Evolutionary conservation across 805 yeast species (phyloP).

Genomic region (Jamesozyma spencerorum): DNA sequence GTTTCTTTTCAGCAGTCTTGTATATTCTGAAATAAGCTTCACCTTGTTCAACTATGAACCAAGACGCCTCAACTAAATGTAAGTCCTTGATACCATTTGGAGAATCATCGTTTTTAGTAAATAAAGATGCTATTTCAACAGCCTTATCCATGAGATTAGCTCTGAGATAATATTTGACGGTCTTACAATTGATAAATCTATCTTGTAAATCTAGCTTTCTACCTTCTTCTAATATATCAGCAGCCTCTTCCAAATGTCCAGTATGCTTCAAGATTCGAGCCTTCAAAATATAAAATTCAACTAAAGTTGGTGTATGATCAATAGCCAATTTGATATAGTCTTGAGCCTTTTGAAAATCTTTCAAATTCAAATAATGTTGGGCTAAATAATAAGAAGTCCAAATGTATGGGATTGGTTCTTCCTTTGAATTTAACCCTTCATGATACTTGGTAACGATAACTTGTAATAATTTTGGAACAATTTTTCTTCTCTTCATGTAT

Average conservation of each 20-base stretch:
- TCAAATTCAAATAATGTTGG: conserved; percentile 59
- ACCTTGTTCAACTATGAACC: conserved; percentile 81
- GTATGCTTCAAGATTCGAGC: conserved; percentile 71
- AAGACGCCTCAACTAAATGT: conserved; percentile 81
- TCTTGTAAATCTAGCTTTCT: conserved; percentile 78
- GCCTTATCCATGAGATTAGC: conserved; percentile 71
- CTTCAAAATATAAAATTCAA: conserved; percentile 71
- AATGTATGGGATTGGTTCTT: conserved; percentile 31
- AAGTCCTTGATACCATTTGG: conserved; percentile 81
- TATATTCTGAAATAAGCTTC: conserved; percentile 66
- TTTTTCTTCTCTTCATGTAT: conserved; percentile 40
- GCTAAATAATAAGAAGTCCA: conserved; percentile 75
- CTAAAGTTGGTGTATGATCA: conserved; percentile 70
- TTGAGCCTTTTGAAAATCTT: conserved; percentile 46
- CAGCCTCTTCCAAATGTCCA: conserved; percentile 55
- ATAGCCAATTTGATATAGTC: conserved; percentile 53
- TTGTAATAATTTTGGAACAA: conserved; percentile 37
- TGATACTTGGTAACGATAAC: conserved; percentile 45
- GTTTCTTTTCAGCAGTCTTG: conserved; percentile 23
- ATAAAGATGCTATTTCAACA: conserved; percentile 59
- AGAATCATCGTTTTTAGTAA: conserved; percentile 76
- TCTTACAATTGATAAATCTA: conserved; percentile 79
- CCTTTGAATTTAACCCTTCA: conserved; percentile 21
- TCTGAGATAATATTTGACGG: conserved; percentile 74
- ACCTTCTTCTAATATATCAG: conserved; percentile 57